Percentiles rank a stretch among this genome's conserved stretches.
Evolutionary conservation across 1,284 basidiomycete species (phyloP).

Genomic region (Cutaneotrichosporon sp.): DNA sequence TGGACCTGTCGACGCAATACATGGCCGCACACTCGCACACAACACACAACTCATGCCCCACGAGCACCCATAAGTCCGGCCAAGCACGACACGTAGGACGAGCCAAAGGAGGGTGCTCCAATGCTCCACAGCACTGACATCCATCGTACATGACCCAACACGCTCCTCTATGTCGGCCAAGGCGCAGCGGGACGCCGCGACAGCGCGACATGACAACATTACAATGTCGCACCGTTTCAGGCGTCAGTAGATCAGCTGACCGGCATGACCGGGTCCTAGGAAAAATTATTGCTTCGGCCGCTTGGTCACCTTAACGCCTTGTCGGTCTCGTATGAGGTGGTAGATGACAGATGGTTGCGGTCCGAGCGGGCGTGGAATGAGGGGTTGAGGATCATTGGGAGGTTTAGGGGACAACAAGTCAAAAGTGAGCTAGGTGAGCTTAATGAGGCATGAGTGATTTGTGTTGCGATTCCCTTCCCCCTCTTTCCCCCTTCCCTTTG

Average conservation of each 20-base stretch:
- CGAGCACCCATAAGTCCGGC: too few species aligned
- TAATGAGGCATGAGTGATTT: neutral
- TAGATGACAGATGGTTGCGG: neutral
- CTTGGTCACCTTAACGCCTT: too few species aligned
- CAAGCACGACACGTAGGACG: too few species aligned
- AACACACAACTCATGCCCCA: too few species aligned
- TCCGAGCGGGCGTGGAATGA: neutral
- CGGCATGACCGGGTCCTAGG: neutral
- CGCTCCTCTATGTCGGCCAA: too few species aligned
- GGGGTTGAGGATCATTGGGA: neutral
- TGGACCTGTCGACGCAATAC: too few species aligned
- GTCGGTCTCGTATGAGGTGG: neutral
- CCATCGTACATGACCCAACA: too few species aligned
- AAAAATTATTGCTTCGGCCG: neutral
- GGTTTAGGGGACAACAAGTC: neutral
- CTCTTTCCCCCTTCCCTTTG: neutral
- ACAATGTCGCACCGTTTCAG: neutral
- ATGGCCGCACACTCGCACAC: too few species aligned
- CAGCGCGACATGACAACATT: neutral
- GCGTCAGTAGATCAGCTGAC: neutral
- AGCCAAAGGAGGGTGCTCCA: too few species aligned
- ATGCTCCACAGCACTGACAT: too few species aligned
- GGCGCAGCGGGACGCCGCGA: too few species aligned
- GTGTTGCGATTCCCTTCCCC: neutral
- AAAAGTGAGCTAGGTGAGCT: neutral